These are phyloP conservation scores for Marchantia paleacea DNA, from an alignment of 225 moss, liverwort and hornwort genomes.

Conservation along the genomic window DNA sequence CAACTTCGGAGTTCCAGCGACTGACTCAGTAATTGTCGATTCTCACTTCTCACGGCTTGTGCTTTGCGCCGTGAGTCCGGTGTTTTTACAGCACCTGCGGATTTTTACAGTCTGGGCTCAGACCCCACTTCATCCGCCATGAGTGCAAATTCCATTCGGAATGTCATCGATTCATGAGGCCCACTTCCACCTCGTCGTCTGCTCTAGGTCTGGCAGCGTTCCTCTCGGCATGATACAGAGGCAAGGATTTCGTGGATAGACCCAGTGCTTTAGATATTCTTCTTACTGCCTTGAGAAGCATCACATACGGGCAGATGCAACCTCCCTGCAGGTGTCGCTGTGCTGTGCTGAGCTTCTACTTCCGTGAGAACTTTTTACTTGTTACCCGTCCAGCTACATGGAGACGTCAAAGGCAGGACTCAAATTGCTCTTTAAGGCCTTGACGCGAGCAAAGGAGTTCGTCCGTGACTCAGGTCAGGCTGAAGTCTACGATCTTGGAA, in stretches of 20 bases:
- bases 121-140: not conserved
- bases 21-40: not conserved
- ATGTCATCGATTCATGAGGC: not conserved
- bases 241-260: too few relatives aligned
- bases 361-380: too few relatives aligned
- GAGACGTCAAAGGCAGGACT: too few relatives aligned
- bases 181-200: not conserved
- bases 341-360: too few relatives aligned
- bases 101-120: not conserved
- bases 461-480: not conserved
- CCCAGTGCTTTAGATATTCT: too few relatives aligned
- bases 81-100: not conserved
- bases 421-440: too few relatives aligned
- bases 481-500: conserved; percentile 19
- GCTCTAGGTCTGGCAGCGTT: not conserved
- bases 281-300: too few relatives aligned
- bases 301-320: too few relatives aligned
- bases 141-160: not conserved
- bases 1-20: not conserved
- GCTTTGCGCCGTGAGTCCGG: not conserved
- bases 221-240: too few relatives aligned
- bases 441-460: too few relatives aligned
- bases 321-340: too few relatives aligned
- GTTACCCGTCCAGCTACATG: too few relatives aligned
- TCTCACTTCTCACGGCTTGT: not conserved